These are phyloP conservation scores for Xylariomycetidae sp. DNA, from an alignment of 2,329 filamentous ascomycete species.

Conservation along the genomic window DNA sequence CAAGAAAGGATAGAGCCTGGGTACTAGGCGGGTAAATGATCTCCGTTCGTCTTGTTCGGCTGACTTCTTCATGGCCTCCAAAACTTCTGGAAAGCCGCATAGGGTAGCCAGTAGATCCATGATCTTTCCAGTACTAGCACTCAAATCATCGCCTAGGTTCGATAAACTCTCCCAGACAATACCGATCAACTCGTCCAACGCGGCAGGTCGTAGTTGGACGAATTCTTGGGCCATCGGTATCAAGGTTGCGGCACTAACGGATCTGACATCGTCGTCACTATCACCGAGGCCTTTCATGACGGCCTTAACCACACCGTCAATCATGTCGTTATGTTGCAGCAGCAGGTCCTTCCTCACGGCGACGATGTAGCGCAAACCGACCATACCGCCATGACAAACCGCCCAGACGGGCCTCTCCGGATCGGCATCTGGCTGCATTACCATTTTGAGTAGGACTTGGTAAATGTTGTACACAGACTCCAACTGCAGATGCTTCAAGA, in stretches of 20 bases:
- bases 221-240: slow-evolving; percentile 96
- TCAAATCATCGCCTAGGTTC: slow-evolving; percentile 93
- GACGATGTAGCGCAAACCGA: slow-evolving; percentile 89
- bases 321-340: slow-evolving; percentile 74
- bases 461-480: slow-evolving; percentile 82
- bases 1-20: slow-evolving; percentile 90
- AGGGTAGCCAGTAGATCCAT: slow-evolving; percentile 97
- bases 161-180: slow-evolving; percentile 98
- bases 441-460: slow-evolving; percentile 77
- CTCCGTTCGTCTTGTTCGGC: slow-evolving; percentile 78
- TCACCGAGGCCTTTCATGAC: slow-evolving; percentile 95
- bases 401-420: slow-evolving; percentile 79
- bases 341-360: slow-evolving; percentile 91
- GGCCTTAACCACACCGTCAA: slow-evolving; percentile 86
- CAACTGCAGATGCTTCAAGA: slow-evolving; percentile 77
- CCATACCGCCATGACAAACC: slow-evolving; percentile 96
- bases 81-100: slow-evolving; percentile 87
- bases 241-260: slow-evolving; percentile 93
- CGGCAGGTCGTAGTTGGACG: slow-evolving; percentile 73
- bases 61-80: slow-evolving; percentile 90
- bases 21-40: slow-evolving; percentile 88
- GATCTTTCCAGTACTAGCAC: slow-evolving; percentile 93
- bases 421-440: slow-evolving; percentile 81
- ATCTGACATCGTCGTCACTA: slow-evolving; percentile 89
- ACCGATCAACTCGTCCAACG: slow-evolving; percentile 77